Evolutionary conservation across 768 basidiomycete genomes (phyloP).

Genomic region (Tremella mesenterica): DNA sequence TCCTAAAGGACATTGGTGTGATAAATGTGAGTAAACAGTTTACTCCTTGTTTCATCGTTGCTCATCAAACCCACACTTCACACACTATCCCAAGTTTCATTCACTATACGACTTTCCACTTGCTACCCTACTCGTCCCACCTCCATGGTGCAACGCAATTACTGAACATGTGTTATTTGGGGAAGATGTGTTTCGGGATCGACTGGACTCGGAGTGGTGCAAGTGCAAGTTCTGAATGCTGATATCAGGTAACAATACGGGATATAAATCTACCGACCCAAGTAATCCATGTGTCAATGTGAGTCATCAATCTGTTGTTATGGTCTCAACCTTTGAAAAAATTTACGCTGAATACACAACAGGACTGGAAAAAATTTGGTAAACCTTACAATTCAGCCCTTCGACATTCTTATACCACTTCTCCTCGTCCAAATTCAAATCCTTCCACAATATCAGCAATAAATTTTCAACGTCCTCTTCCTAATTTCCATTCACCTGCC

Average conservation of each 20-base stretch:
- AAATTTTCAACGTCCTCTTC: slow-evolving; percentile 36
- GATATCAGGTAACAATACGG: slow-evolving; percentile 27
- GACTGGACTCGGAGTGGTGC: not conserved
- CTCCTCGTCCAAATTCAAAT: slow-evolving; percentile 11
- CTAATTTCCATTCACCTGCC: slow-evolving; percentile 2
- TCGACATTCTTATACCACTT: slow-evolving; percentile 19
- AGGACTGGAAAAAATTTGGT: slow-evolving; percentile 40
- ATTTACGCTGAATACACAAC: not conserved
- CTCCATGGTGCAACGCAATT: no score
- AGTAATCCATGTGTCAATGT: slow-evolving; percentile 27
- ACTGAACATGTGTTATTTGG: not conserved
- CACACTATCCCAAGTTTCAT: no score
- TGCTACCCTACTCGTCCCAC: no score
- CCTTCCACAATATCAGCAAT: slow-evolving; percentile 17
- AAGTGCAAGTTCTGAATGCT: not conserved
- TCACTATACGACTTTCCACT: no score
- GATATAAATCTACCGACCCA: slow-evolving; percentile 34
- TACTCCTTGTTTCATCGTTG: no score
- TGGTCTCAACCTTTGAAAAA: not conserved
- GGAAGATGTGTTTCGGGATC: not conserved
- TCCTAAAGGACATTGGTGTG: slow-evolving; percentile 29
- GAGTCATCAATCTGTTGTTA: no score
- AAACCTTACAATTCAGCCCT: slow-evolving; percentile 34
- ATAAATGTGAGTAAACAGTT: slow-evolving; percentile 22
- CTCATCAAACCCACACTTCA: no score